phyloP scores from a whole-genome alignment of 495 filamentous ascomycete genomes.

The Xylaria nigripes region DNA sequence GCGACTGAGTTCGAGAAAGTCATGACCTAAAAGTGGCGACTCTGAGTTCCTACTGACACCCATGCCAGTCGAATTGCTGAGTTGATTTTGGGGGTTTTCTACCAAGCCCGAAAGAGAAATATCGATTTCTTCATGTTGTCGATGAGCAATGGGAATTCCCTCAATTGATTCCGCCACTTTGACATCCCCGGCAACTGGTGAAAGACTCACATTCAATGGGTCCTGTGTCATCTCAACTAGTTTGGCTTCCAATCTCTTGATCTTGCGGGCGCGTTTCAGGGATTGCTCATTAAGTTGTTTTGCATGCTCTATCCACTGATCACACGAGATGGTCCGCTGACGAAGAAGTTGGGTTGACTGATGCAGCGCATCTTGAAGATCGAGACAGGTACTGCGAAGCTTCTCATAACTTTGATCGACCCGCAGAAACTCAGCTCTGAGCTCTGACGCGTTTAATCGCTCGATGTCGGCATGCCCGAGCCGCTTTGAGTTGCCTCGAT shows the following conservation, averaged over 20 bases:
- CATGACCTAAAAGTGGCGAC: neutral
- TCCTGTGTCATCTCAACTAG: constrained; percentile 8
- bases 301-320: constrained; percentile 21
- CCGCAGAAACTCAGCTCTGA: constrained; percentile 24
- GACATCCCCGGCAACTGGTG: constrained; percentile 8
- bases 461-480: constrained; percentile 14
- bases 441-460: constrained; percentile 13
- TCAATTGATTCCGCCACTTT: neutral
- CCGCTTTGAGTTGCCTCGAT: constrained; percentile 11
- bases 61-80: neutral
- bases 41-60: neutral
- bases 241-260: constrained; percentile 22
- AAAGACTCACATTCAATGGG: constrained; percentile 10
- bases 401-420: constrained; percentile 19
- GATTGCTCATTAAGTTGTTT: constrained; percentile 15
- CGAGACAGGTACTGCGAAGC: constrained; percentile 18
- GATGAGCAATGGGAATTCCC: neutral
- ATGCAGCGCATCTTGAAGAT: constrained; percentile 31
- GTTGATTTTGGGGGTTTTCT: neutral
- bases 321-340: constrained; percentile 14
- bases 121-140: neutral
- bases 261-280: constrained; percentile 18
- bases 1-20: neutral
- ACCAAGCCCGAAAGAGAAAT: neutral
- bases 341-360: constrained; percentile 19